These are phyloP conservation scores for Pittosporum tobira DNA, from an alignment of 129 eudicot species.

Conservation along the genomic window DNA sequence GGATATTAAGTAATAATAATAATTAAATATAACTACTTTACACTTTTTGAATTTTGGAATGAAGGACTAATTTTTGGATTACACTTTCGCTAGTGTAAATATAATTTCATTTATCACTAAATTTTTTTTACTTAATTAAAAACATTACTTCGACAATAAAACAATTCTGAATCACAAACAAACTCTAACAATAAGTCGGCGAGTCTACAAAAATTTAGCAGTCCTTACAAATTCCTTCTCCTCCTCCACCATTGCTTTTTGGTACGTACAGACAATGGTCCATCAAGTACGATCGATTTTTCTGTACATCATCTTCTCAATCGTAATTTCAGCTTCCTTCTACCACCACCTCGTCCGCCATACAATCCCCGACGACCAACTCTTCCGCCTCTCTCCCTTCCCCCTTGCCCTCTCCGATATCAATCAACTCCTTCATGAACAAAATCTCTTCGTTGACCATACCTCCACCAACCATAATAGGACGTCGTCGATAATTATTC, in stretches of 20 bases:
- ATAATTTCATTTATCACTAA: too few relatives aligned
- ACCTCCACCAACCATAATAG: neutral
- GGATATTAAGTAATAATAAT: too few relatives aligned
- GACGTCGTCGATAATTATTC: neutral
- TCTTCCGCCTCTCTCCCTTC: conserved; percentile 14
- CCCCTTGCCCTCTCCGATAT: conserved; percentile 12
- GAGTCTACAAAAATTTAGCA: neutral
- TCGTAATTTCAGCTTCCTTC: conserved; percentile 30
- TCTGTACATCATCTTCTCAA: conserved; percentile 23
- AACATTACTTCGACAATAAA: too few relatives aligned
- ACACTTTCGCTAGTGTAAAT: too few relatives aligned
- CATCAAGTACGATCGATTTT: conserved; percentile 30
- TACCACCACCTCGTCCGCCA: conserved; percentile 31
- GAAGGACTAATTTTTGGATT: too few relatives aligned
- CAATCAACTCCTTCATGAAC: conserved; percentile 15
- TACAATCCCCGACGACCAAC: conserved; percentile 7
- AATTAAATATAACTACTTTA: too few relatives aligned
- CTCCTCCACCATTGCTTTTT: neutral
- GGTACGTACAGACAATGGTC: too few relatives aligned
- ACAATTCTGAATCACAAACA: too few relatives aligned
- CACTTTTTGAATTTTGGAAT: too few relatives aligned
- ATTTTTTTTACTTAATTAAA: too few relatives aligned
- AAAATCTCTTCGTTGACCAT: neutral
- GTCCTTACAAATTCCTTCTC: neutral
- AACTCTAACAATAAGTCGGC: too few relatives aligned